These are phyloP conservation scores for Colletotrichum orchidophilum DNA, from an alignment of 2,329 filamentous ascomycete genomes.

Conservation along the genomic window DNA sequence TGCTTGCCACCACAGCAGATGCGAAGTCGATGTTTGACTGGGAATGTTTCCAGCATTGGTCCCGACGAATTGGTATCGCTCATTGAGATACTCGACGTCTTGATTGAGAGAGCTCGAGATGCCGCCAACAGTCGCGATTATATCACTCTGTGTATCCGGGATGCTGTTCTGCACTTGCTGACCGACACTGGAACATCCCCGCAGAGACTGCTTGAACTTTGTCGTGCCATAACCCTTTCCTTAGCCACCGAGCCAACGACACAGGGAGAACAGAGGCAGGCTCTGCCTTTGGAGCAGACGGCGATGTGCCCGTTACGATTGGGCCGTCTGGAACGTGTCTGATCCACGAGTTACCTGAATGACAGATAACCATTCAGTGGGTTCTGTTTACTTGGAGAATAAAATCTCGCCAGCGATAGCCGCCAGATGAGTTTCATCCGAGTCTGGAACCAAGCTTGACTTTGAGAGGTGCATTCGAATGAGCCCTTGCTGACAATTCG, in stretches of 20 bases:
- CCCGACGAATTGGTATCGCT: not conserved
- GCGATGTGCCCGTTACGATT: conserved; percentile 6
- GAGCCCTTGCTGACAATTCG: conserved; percentile 28
- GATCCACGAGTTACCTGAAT: conserved; percentile 13
- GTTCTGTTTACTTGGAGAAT: conserved; percentile 23
- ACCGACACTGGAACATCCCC: conserved; percentile 7
- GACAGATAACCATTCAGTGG: conserved; percentile 23
- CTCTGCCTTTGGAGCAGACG: not conserved
- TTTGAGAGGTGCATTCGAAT: conserved; percentile 23
- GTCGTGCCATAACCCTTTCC: conserved; percentile 29
- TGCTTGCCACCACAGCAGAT: conserved; percentile 19
- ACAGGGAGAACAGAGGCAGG: not conserved
- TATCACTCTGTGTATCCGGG: conserved; percentile 20
- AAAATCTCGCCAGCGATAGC: conserved; percentile 1
- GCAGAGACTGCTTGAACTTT: conserved; percentile 17
- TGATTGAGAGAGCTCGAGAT: conserved; percentile 11
- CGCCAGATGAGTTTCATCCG: not conserved
- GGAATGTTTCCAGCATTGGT: not conserved
- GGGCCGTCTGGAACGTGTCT: conserved; percentile 18
- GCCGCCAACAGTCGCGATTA: conserved; percentile 33
- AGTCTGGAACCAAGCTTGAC: conserved; percentile 3
- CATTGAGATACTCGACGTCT: not conserved
- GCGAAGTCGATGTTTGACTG: conserved; percentile 24
- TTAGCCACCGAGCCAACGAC: conserved; percentile 6
- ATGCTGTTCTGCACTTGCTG: conserved; percentile 10